Evolutionary conservation across 345 rosid genomes (phyloP).

Genomic region (Brassica carinata): DNA sequence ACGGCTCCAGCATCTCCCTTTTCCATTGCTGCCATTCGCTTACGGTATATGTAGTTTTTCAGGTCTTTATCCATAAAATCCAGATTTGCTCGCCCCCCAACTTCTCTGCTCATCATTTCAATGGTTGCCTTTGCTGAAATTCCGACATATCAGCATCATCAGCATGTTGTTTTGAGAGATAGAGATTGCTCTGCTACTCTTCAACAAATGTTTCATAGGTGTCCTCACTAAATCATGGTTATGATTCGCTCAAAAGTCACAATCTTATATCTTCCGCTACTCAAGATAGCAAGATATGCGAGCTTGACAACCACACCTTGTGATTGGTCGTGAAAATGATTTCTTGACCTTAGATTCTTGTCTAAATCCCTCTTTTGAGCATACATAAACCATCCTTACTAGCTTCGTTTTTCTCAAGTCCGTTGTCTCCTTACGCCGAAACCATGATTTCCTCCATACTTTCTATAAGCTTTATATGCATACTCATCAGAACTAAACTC

Average conservation of each 20-base stretch:
- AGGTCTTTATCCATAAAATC: not conserved
- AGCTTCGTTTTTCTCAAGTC: too few species aligned
- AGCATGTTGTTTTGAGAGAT: not conserved
- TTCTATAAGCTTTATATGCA: not conserved
- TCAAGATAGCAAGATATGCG: not conserved
- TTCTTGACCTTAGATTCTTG: too few species aligned
- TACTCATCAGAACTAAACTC: too few species aligned
- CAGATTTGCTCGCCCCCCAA: not conserved
- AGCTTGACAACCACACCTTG: too few species aligned
- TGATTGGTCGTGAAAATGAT: too few species aligned
- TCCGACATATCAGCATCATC: constrained; percentile 3
- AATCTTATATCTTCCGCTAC: not conserved
- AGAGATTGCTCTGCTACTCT: not conserved
- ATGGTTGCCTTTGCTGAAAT: constrained; percentile 11
- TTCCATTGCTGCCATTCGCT: not conserved
- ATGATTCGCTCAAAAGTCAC: not conserved
- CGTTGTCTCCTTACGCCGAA: too few species aligned
- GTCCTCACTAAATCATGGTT: not conserved
- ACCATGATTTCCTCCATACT: not conserved
- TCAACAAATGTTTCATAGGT: not conserved
- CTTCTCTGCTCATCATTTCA: constrained; percentile 10
- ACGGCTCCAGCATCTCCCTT: not conserved
- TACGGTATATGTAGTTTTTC: not conserved
- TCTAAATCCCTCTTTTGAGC: too few species aligned
- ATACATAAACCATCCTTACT: too few species aligned